Conservation (phyloP, 2,329 filamentous ascomycete species). For the Ophiostoma quercus region DNA sequence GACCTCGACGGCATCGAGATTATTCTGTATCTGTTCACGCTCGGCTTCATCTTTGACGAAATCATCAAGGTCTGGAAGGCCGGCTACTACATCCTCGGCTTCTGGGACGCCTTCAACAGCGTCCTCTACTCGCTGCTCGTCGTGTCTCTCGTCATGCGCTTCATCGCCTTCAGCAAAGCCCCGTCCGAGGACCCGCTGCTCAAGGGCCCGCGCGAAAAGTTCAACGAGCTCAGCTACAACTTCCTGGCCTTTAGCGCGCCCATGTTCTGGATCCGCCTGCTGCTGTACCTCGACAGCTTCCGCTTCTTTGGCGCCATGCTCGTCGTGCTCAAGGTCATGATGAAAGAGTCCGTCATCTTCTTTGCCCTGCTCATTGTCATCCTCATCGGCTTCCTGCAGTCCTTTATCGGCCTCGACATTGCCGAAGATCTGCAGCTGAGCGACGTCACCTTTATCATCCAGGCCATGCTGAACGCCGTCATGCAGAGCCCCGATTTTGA, state of each 20-base stretch:
- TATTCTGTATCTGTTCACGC: conserved; percentile 82
- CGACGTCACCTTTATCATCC: conserved; percentile 68
- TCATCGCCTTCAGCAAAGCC: conserved; percentile 66
- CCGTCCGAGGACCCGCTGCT: conserved; percentile 32
- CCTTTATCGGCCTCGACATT: conserved; percentile 85
- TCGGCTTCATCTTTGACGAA: conserved; percentile 88
- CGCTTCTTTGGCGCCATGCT: conserved; percentile 98
- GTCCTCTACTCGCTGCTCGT: conserved; percentile 73
- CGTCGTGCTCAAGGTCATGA: conserved; percentile 91
- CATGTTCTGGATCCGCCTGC: conserved; percentile 91
- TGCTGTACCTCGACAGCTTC: conserved; percentile 89
- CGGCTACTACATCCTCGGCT: conserved; percentile 82
- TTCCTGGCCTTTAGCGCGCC: conserved; percentile 89
- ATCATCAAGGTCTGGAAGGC: conserved; percentile 88
- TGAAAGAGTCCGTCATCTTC: conserved; percentile 92
- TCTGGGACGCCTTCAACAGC: conserved; percentile 95
- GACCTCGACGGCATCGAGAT: conserved; percentile 80
- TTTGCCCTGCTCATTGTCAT: conserved; percentile 85
- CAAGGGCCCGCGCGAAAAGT: conserved; percentile 49
- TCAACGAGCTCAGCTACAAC: conserved; percentile 84
- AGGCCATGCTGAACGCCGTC: conserved; percentile 81
- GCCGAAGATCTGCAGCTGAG: conserved; percentile 65
- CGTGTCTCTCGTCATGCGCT: conserved; percentile 70
- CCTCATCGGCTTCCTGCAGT: conserved; percentile 82
- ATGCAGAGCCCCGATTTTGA: conserved; percentile 88